These are phyloP conservation scores for Podospora appendiculata DNA, from an alignment of 495 filamentous ascomycete species.

Conservation along the genomic window DNA sequence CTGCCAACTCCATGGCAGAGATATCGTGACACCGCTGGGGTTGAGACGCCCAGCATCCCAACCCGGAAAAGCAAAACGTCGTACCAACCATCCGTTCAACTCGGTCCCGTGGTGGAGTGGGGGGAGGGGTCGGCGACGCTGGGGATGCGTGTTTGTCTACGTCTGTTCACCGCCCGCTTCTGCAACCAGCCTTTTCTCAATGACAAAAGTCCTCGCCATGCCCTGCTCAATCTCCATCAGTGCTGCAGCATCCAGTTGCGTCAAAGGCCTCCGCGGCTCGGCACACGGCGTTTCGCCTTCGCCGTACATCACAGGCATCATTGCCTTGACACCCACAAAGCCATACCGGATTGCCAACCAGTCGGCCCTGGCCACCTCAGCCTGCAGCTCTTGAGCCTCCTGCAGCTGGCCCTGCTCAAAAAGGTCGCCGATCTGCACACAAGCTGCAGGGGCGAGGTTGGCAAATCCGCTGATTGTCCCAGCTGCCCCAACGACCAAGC, in stretches of 20 bases:
- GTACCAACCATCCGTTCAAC: no score
- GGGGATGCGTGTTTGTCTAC: no score
- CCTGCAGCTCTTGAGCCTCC: conserved; percentile 64
- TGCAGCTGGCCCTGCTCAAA: conserved; percentile 59
- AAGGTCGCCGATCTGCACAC: conserved; percentile 64
- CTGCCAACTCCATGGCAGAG: no score
- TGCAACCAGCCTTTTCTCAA: no score
- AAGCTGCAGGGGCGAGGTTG: conserved; percentile 68
- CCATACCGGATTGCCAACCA: conserved; percentile 76
- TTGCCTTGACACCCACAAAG: conserved; percentile 76
- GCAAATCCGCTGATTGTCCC: conserved; percentile 78
- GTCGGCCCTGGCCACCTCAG: conserved; percentile 62
- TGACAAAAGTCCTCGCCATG: no score
- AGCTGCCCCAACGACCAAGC: conserved; percentile 62
- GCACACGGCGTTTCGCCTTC: conserved; percentile 40
- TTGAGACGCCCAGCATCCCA: no score
- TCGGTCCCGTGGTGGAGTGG: no score
- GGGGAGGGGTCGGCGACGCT: no score
- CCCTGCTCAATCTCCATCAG: no score
- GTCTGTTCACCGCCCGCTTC: no score
- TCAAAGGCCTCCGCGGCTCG: conserved; percentile 17
- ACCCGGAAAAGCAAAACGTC: no score
- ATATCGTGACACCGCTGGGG: no score
- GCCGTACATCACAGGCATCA: conserved; percentile 68
- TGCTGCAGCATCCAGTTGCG: background rate